Base-by-base conservation (phyloP, 768 basidiomycete genomes). In the Lactifluus echinatus region DNA sequence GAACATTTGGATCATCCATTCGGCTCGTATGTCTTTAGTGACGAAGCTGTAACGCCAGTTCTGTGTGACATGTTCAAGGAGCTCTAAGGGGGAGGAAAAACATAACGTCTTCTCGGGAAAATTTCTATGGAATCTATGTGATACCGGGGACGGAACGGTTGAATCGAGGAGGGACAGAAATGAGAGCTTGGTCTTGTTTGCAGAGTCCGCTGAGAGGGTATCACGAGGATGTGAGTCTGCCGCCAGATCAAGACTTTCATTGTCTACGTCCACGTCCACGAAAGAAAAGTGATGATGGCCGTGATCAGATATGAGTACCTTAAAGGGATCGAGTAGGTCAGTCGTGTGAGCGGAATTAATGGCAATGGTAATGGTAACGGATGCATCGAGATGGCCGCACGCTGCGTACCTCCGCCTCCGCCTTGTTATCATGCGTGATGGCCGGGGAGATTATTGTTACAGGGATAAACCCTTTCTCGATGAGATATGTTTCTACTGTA, bases 21-120 rank as follows among this genome's bases (percentile, higher is more conserved):
- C 72, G 1, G 79, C 82, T 40, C 68, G 67, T 21, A 94, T 69
- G 66, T 90, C 87, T n/a, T 74, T 70, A 0, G 93, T 95, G 29
- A 97, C 92, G 64, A 85, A 92, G 65, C 89, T 74, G 7, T 74
- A 69, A 43, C 76, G 78, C 95, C 95, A 99, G 61, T 88, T 78
- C 59, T 74, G 76, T 1, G 96, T 98, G 17, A 85, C 84, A 67
- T 85, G 78, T 61, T 82, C 75, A 44, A 98, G 76, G 43, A 97
- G 70, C 8, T 77, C 73, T 12, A 70, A 62, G 2, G 83, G 68
- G 8, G 76, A 76, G 6, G 70, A 42, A 68, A 82, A 88, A 67
- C 71, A 24, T 40, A 65, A 53, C 50, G 66, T 57, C 23, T 60
- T 57, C 14, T 29, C 45, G n/a, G 53, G 57, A 47, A n/a, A 51